Evolutionary conservation across 176 grass and related monocot species (phyloP).

Genomic region (Puccinellia tenuiflora): DNA sequence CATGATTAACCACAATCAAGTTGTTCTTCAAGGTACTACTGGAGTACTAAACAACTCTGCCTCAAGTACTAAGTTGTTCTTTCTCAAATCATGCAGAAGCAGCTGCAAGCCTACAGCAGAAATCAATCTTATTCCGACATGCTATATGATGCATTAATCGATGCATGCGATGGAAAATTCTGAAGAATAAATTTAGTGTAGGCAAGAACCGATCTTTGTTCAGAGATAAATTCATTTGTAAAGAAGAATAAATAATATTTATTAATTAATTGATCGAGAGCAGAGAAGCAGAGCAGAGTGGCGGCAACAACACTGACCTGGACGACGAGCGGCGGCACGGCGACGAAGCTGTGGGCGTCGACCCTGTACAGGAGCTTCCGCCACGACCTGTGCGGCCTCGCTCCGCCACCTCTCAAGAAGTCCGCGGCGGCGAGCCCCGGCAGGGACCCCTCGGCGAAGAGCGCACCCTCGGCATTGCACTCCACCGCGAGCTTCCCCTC

Average conservation of each 20-base stretch:
- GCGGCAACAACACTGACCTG: slow-evolving; percentile 23
- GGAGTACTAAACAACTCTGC: background rate
- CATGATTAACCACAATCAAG: background rate
- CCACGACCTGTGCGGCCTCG: slow-evolving; percentile 66
- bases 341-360: slow-evolving; percentile 58
- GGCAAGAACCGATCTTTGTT: background rate
- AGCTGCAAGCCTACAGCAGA: background rate
- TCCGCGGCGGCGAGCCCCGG: slow-evolving; percentile 42
- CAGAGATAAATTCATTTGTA: background rate
- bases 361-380: slow-evolving; percentile 76
- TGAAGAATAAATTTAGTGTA: background rate
- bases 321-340: slow-evolving; percentile 71
- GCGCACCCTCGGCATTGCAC: slow-evolving; percentile 79
- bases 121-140: background rate
- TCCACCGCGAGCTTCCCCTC: slow-evolving; percentile 59
- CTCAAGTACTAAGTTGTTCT: background rate
- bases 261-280: background rate
- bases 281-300: background rate
- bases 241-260: background rate
- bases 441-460: slow-evolving; percentile 51
- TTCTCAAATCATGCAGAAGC: background rate
- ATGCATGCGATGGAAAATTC: background rate
- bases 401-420: slow-evolving; percentile 20
- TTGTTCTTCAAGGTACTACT: background rate
- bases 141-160: background rate